Evolutionary conservation across 75 land plant species (phyloP).

Genomic region (Cryptomeria japonica): DNA sequence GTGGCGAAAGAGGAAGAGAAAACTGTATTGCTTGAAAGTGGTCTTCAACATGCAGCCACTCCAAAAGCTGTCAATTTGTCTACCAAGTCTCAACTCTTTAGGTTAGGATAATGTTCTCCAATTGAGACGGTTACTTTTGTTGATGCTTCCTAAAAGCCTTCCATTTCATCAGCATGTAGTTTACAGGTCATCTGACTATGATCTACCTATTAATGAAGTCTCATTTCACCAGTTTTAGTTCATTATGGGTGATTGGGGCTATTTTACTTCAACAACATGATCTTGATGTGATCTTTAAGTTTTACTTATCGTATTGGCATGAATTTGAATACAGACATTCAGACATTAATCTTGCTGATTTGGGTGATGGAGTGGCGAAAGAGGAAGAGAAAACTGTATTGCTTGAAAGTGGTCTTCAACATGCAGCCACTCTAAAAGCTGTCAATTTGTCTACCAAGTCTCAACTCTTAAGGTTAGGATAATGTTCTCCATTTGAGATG

Average conservation of each 20-base stretch:
- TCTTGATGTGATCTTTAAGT: background rate
- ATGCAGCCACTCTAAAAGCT: conserved; percentile 46
- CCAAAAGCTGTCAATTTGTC: conserved; percentile 44
- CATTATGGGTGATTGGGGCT: background rate
- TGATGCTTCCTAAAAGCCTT: background rate
- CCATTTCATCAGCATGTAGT: too few relatives aligned
- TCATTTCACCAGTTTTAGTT: background rate
- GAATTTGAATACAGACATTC: conserved; percentile 62
- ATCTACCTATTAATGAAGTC: background rate
- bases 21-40: conserved; percentile 74
- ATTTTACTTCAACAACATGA: too few relatives aligned
- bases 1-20: conserved; percentile 60
- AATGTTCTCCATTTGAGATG: background rate
- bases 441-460: conserved; percentile 45
- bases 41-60: conserved; percentile 52
- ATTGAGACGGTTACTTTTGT: background rate
- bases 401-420: conserved; percentile 74
- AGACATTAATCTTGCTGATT: conserved; percentile 66
- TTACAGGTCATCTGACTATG: too few relatives aligned
- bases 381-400: conserved; percentile 70
- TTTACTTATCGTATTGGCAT: background rate
- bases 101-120: conserved; percentile 29
- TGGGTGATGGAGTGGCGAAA: conserved; percentile 43
- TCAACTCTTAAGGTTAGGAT: conserved; percentile 54
- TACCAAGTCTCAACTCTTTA: conserved; percentile 47